Conservation (phyloP, 257 asterid species). For the Solanum pennellii region DNA sequence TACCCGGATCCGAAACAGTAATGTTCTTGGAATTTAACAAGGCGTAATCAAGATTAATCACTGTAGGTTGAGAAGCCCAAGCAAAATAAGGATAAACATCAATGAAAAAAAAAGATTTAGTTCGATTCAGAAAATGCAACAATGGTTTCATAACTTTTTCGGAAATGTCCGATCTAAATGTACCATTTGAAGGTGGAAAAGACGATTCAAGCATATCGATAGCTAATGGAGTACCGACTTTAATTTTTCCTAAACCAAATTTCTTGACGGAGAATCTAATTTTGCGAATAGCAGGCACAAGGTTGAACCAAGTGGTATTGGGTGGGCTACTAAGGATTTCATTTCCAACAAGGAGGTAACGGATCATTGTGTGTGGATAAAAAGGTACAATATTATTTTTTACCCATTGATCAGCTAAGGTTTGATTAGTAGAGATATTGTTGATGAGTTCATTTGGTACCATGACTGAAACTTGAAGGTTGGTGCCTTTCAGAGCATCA, state of each 20-base stretch:
- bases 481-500: conserved; percentile 42
- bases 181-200: conserved; percentile 71
- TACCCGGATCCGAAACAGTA: conserved; percentile 52
- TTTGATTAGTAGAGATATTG: conserved; percentile 49
- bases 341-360: conserved; percentile 85
- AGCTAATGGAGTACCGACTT: conserved; percentile 79
- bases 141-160: conserved; percentile 48
- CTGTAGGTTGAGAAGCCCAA: conserved; percentile 46
- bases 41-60: conserved; percentile 64
- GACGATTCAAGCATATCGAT: conserved; percentile 71
- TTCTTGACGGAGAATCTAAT: conserved; percentile 52
- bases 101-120: conserved; percentile 72
- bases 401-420: conserved; percentile 72
- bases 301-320: conserved; percentile 67
- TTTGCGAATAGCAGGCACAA: conserved; percentile 78
- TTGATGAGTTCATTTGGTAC: conserved; percentile 69
- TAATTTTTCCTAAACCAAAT: conserved; percentile 40
- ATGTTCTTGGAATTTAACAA: conserved; percentile 38
- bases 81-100: conserved; percentile 83
- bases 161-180: conserved; percentile 52
- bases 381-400: conserved; percentile 46
- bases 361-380: conserved; percentile 61
- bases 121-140: conserved; percentile 44
- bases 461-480: conserved; percentile 72
- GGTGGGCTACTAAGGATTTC: conserved; percentile 71